A percentile compares a stretch with the other conserved stretches of the same genome.
phyloP scores from a whole-genome alignment of 495 filamentous ascomycete species.

The Penicillium paxilli region DNA sequence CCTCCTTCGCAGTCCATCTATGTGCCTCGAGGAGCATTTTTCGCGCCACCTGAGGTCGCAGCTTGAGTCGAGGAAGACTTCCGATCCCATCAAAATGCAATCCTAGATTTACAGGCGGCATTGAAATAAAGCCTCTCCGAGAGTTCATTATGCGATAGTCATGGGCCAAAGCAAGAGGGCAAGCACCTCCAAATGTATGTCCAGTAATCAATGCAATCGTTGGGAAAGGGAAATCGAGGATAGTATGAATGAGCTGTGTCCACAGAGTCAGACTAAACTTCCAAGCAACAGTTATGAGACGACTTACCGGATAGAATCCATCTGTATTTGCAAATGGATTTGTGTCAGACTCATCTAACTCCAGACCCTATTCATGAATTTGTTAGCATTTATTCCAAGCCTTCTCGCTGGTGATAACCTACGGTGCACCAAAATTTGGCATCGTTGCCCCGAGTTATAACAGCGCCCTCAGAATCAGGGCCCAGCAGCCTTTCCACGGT shows the following conservation, averaged over 20 bases:
- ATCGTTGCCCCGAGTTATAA: constrained; percentile 48
- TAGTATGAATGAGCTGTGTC: constrained; percentile 42
- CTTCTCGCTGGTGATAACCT: not conserved
- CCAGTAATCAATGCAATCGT: constrained; percentile 52
- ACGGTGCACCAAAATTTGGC: constrained; percentile 54
- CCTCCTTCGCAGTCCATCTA: constrained; percentile 49
- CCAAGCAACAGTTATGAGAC: not conserved
- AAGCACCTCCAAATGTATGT: constrained; percentile 53
- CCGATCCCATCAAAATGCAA: constrained; percentile 54
- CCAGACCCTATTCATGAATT: constrained; percentile 31
- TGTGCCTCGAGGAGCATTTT: constrained; percentile 55
- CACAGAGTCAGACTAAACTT: not conserved
- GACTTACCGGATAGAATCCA: constrained; percentile 45
- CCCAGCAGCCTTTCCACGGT: constrained; percentile 41
- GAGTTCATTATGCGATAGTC: constrained; percentile 56
- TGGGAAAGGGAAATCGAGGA: constrained; percentile 52
- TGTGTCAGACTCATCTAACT: constrained; percentile 45
- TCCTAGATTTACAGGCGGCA: constrained; percentile 52
- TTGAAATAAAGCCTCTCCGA: constrained; percentile 45
- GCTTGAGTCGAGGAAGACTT: constrained; percentile 45
- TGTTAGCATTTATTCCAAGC: not conserved
- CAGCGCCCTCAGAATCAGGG: constrained; percentile 41
- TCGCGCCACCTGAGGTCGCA: constrained; percentile 45
- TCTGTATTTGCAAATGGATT: constrained; percentile 52
- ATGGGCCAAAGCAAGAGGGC: constrained; percentile 47